Conservation (phyloP, 2,329 filamentous ascomycete species). For the Diaporthe capsici region DNA sequence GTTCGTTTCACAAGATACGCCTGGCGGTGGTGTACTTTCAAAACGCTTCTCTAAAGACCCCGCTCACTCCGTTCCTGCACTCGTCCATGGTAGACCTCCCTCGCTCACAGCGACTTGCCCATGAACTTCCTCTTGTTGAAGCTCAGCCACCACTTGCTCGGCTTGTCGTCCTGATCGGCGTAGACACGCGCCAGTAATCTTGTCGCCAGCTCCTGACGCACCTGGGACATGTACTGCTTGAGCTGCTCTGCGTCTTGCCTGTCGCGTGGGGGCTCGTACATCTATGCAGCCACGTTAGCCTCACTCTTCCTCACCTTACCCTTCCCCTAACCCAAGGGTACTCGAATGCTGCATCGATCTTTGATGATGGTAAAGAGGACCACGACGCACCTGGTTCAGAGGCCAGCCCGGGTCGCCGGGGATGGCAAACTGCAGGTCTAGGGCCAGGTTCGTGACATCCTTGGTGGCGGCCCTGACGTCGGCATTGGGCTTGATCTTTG, state of each 20-base stretch:
- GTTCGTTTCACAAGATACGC: background rate
- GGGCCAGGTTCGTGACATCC: slow-evolving; percentile 89
- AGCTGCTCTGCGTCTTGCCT: slow-evolving; percentile 91
- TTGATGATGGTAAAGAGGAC: background rate
- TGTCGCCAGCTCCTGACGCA: slow-evolving; percentile 89
- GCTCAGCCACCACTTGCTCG: slow-evolving; percentile 95
- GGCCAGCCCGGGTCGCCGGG: slow-evolving; percentile 95
- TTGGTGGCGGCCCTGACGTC: slow-evolving; percentile 71
- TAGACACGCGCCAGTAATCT: slow-evolving; percentile 90
- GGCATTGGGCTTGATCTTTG: slow-evolving; percentile 86
- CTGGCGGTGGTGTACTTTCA: background rate
- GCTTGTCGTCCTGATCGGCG: slow-evolving; percentile 79
- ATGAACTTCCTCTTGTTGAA: slow-evolving; percentile 99
- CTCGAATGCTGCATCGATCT: background rate
- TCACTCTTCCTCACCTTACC: background rate
- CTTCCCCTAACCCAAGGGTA: background rate
- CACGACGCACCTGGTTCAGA: slow-evolving; percentile 80
- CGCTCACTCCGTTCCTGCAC: background rate
- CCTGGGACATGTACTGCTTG: slow-evolving; percentile 90
- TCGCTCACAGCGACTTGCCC: slow-evolving; percentile 88
- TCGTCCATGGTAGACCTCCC: background rate
- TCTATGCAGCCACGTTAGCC: slow-evolving; percentile 58
- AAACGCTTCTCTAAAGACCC: background rate
- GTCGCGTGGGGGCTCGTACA: slow-evolving; percentile 90
- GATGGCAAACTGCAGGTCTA: slow-evolving; percentile 93